Evolutionary conservation across 495 filamentous ascomycete species (phyloP).

Genomic region (Tetracladium setigerum): DNA sequence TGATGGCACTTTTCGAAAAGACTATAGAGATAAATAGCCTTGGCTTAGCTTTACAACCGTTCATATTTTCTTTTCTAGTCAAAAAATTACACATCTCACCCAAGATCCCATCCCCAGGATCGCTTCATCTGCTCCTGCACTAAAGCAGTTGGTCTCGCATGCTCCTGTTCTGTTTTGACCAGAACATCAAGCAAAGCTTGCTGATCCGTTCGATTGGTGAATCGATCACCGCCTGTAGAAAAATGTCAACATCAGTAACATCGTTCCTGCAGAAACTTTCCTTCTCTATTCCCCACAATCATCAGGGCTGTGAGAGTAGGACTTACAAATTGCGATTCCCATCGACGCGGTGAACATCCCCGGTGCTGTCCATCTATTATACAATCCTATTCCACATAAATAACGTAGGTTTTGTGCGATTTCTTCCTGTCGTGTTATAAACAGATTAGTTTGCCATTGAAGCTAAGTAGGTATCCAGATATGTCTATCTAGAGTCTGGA

Average conservation of each 20-base stretch:
- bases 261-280: too few species aligned
- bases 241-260: too few species aligned
- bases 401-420: conserved; percentile 35
- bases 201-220: conserved; percentile 32
- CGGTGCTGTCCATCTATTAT: conserved; percentile 43
- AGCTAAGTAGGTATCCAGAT: not conserved
- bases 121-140: conserved; percentile 32
- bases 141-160: conserved; percentile 36
- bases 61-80: too few species aligned
- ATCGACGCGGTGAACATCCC: conserved; percentile 47
- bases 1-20: too few species aligned
- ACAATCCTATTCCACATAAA: conserved; percentile 43
- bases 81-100: too few species aligned
- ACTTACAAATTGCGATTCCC: conserved; percentile 43
- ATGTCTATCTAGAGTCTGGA: not conserved
- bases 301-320: not conserved
- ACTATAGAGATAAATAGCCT: too few species aligned
- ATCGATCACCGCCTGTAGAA: conserved; percentile 38
- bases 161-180: conserved; percentile 32
- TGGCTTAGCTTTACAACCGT: too few species aligned
- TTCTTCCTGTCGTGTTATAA: conserved; percentile 22
- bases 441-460: not conserved
- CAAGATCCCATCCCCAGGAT: conserved; percentile 29
- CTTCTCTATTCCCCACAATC: not conserved
- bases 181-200: conserved; percentile 35